Percentiles rank a stretch among this genome's conserved stretches.
phyloP scores from a whole-genome alignment of 2,329 filamentous ascomycete genomes.

The Dactylellina sp. region DNA sequence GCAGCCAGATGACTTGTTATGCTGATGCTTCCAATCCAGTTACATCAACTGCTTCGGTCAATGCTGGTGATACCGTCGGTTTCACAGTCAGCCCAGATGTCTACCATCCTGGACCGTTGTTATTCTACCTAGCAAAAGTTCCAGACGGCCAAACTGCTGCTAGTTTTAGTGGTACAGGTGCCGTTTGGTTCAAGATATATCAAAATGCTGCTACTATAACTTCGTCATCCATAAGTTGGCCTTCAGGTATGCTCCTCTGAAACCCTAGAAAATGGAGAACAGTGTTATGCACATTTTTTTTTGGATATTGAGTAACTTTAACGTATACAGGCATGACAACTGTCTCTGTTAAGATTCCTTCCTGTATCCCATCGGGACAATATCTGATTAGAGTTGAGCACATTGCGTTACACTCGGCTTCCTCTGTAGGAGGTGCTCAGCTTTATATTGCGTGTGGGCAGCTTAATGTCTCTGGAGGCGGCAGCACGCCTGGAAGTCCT shows the following conservation, averaged over 20 bases:
- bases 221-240: constrained; percentile 54
- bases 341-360: constrained; percentile 64
- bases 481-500: constrained; percentile 63
- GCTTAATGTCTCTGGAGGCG: constrained; percentile 64
- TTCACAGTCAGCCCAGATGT: constrained; percentile 52
- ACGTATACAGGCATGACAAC: constrained; percentile 46
- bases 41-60: constrained; percentile 63
- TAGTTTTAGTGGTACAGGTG: constrained; percentile 62
- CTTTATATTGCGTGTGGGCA: constrained; percentile 67
- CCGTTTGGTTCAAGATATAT: constrained; percentile 64
- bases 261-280: neutral
- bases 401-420: constrained; percentile 66
- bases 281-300: neutral
- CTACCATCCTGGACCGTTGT: constrained; percentile 65
- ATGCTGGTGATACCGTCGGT: constrained; percentile 62
- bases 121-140: constrained; percentile 65
- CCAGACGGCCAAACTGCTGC: constrained; percentile 57
- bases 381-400: constrained; percentile 67
- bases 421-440: constrained; percentile 62
- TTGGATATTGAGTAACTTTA: neutral
- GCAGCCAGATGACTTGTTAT: constrained; percentile 65
- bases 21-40: constrained; percentile 63
- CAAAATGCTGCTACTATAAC: constrained; percentile 61
- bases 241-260: constrained; percentile 27
- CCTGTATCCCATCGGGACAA: constrained; percentile 64